Evolutionary conservation across 2,329 filamentous ascomycete genomes (phyloP), one percentile per base, ranked within the genome.

Genomic region (Coniochaeta sp.): DNA sequence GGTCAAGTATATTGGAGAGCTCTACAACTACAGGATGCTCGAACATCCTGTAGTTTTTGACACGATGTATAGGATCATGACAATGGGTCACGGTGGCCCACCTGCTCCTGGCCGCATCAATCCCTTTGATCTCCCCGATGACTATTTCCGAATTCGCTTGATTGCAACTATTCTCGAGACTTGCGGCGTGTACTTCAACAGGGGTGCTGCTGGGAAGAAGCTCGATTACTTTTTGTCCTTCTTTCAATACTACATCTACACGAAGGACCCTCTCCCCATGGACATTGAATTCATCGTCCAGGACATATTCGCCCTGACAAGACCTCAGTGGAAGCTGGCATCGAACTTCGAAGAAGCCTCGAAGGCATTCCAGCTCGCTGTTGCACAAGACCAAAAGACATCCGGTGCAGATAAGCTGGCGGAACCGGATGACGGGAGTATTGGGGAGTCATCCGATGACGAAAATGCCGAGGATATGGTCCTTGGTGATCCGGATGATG

Each of bases 1-100:
- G 73, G 91, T 96, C 69, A 98, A 97, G 72, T 99, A 97, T 71
- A 81, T 99, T 6, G 93, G 91, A 24, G 95, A 99, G 74, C 83
- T 99, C 11, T 99, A 99, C 77, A 96, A 97, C 69, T 99, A 98
- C 72, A 90, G 95, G 61, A 91, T 99, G 85, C 84, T 99, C 40
- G 95, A 99, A 73, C 95, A 96, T 50, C 90, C 91, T 0, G 89
- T 98, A 26, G 89, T 99, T 58, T 99, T 99, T 68, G 95, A 99
- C 70, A 91, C 89, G 1, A 83, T 99, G 74, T 99, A 97, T 79
- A 92, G 91, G 70, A 89, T 99, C 67, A 82, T 97, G 71, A 96
- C 91, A 8, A 96, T 96, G 71, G 95, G 93, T 28, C 91, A 98
- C 72, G 86, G 84, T 83, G 93, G 93, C 0, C 90, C 89, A 50